phyloP scores from a whole-genome alignment of 2,329 filamentous ascomycete species.

The Trichoderma citrinoviride region DNA sequence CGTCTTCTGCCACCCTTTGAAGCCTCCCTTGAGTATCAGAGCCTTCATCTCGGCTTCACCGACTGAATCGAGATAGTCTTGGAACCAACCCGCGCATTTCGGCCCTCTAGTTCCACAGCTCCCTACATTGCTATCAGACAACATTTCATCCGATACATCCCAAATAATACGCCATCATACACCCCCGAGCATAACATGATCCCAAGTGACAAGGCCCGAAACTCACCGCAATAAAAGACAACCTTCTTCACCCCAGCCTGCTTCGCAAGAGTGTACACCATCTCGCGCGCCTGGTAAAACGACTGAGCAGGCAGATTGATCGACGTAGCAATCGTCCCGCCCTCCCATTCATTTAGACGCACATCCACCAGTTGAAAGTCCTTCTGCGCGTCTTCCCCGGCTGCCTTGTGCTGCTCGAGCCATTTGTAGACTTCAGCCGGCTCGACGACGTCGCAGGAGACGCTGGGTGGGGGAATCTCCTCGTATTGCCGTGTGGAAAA shows the following conservation, averaged over 20 bases:
- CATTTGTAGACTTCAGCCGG: conserved; percentile 41
- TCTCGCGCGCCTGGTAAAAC: conserved; percentile 49
- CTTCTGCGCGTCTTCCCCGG: conserved; percentile 29
- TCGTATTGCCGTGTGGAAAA: not conserved
- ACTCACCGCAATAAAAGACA: conserved; percentile 56
- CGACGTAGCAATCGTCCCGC: conserved; percentile 58
- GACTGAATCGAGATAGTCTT: conserved; percentile 51
- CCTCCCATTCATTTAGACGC: conserved; percentile 53
- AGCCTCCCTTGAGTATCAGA: conserved; percentile 49
- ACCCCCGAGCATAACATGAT: too few species aligned
- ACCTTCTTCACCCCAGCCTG: conserved; percentile 48
- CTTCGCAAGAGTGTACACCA: conserved; percentile 49
- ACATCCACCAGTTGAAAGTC: conserved; percentile 52
- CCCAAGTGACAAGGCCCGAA: too few species aligned
- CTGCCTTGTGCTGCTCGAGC: conserved; percentile 35
- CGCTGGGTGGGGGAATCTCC: conserved; percentile 40
- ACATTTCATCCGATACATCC: too few species aligned
- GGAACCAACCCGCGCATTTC: conserved; percentile 55
- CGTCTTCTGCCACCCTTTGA: conserved; percentile 54
- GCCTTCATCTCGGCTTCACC: conserved; percentile 45
- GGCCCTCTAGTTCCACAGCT: conserved; percentile 51
- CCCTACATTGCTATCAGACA: conserved; percentile 35
- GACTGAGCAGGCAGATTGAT: conserved; percentile 57
- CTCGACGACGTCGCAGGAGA: conserved; percentile 39
- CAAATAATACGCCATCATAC: too few species aligned